Evolutionary conservation across 768 basidiomycete species (phyloP).

Genomic region (Boletellus ananas): DNA sequence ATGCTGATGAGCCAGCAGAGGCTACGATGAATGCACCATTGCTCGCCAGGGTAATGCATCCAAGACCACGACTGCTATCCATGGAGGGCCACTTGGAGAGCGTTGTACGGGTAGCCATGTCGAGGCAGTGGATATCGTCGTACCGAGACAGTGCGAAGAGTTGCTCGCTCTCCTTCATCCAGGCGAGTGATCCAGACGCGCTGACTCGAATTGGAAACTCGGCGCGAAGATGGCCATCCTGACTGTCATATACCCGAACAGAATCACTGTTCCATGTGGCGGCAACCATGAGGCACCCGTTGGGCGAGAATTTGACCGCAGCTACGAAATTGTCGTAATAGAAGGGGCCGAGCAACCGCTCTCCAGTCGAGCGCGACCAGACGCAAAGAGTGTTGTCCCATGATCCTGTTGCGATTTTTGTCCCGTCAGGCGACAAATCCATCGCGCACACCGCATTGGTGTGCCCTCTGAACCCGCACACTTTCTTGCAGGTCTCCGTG

Average conservation of each 20-base stretch:
- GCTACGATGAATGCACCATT: conserved; percentile 2
- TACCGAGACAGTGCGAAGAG: background rate
- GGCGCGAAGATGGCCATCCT: background rate
- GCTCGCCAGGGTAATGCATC: background rate
- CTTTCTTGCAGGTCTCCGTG: background rate
- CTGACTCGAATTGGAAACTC: background rate
- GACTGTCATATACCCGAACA: conserved; percentile 6
- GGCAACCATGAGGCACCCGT: background rate
- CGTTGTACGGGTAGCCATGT: background rate
- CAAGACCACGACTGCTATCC: background rate
- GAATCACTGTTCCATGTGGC: background rate
- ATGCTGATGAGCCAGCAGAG: background rate
- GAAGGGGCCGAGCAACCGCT: background rate
- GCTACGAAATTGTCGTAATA: background rate
- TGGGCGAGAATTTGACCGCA: conserved; percentile 11
- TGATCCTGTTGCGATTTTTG: conserved; percentile 1
- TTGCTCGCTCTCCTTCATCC: background rate
- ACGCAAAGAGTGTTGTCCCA: background rate
- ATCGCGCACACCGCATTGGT: background rate
- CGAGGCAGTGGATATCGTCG: background rate
- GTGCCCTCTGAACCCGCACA: background rate
- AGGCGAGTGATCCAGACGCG: conserved; percentile 1
- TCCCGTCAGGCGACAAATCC: conserved; percentile 6
- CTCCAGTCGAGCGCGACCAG: conserved; percentile 6
- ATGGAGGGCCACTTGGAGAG: conserved; percentile 1